These are phyloP conservation scores for Nemania sp. DNA, from an alignment of 2,329 filamentous ascomycete genomes.

Conservation along the genomic window DNA sequence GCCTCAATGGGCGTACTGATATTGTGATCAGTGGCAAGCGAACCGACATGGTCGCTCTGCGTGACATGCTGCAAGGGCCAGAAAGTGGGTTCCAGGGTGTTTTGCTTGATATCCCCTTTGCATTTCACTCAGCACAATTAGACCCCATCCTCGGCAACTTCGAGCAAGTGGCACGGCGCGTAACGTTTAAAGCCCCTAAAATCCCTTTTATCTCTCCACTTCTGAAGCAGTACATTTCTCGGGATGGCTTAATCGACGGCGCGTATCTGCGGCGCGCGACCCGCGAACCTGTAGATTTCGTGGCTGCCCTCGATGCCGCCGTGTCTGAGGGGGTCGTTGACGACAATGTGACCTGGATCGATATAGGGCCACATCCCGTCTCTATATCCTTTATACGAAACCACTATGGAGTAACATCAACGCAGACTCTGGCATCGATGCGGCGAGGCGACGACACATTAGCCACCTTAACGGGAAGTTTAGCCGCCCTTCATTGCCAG, in stretches of 20 bases:
- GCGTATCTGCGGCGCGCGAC: slow-evolving; percentile 71
- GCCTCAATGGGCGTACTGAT: slow-evolving; percentile 73
- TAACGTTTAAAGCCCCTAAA: slow-evolving; percentile 65
- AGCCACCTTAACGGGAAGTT: slow-evolving; percentile 64
- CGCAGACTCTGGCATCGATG: slow-evolving; percentile 59
- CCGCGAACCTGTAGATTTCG: slow-evolving; percentile 76
- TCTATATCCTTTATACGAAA: slow-evolving; percentile 71
- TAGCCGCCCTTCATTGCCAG: slow-evolving; percentile 66
- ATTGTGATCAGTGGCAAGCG: slow-evolving; percentile 68
- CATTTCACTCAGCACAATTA: slow-evolving; percentile 71
- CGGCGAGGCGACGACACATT: slow-evolving; percentile 68
- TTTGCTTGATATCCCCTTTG: slow-evolving; percentile 58
- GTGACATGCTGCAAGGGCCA: not conserved
- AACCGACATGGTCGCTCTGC: slow-evolving; percentile 21
- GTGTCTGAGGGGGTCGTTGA: slow-evolving; percentile 62
- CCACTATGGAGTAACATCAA: slow-evolving; percentile 56
- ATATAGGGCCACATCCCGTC: slow-evolving; percentile 76
- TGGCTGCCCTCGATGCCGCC: slow-evolving; percentile 65
- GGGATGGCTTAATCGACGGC: slow-evolving; percentile 63
- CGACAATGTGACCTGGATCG: slow-evolving; percentile 71
- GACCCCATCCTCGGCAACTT: slow-evolving; percentile 70
- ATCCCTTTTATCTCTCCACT: slow-evolving; percentile 76
- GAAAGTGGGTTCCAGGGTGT: slow-evolving; percentile 49
- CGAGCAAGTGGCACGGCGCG: slow-evolving; percentile 59
- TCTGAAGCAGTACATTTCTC: slow-evolving; percentile 65